Evolutionary conservation across 2,329 filamentous ascomycete species (phyloP).

Genomic region (Aspergillus oerlinghausenensis): DNA sequence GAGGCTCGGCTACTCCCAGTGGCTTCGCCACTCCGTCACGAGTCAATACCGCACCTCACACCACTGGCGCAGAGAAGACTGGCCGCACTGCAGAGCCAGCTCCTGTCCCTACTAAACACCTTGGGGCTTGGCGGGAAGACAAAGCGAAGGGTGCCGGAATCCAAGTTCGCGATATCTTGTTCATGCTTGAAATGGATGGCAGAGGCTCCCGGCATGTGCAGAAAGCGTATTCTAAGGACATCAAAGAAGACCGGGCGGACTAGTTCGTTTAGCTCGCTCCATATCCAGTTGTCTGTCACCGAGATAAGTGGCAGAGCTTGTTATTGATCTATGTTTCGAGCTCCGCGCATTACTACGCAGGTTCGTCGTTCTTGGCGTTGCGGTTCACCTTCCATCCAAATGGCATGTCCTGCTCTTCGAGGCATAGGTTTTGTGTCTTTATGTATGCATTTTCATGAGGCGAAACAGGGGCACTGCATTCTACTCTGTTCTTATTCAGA

Average conservation of each 20-base stretch:
- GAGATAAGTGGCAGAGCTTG: not conserved
- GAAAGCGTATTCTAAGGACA: constrained; percentile 40
- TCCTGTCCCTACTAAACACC: constrained; percentile 50
- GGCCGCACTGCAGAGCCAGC: constrained; percentile 26
- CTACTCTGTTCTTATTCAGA: not conserved
- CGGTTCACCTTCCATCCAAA: constrained; percentile 10
- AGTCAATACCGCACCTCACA: constrained; percentile 25
- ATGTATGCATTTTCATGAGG: not conserved
- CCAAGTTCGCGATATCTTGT: constrained; percentile 77
- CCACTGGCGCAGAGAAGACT: constrained; percentile 27
- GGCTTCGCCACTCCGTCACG: constrained; percentile 37
- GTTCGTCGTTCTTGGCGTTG: constrained; percentile 24
- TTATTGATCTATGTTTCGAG: constrained; percentile 1
- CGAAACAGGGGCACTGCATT: not conserved
- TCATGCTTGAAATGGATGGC: constrained; percentile 74
- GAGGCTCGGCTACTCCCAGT: constrained; percentile 29
- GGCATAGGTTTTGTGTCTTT: not conserved
- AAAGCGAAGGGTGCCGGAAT: constrained; percentile 71
- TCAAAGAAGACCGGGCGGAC: constrained; percentile 36
- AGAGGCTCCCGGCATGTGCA: constrained; percentile 42
- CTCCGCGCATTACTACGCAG: constrained; percentile 20
- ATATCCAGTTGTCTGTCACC: not conserved
- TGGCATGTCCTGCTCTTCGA: not conserved
- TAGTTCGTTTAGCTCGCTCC: constrained; percentile 7
- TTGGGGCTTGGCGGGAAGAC: constrained; percentile 76